phyloP scores from a whole-genome alignment of 1,284 basidiomycete species.

The Sporisorium reilianum region DNA sequence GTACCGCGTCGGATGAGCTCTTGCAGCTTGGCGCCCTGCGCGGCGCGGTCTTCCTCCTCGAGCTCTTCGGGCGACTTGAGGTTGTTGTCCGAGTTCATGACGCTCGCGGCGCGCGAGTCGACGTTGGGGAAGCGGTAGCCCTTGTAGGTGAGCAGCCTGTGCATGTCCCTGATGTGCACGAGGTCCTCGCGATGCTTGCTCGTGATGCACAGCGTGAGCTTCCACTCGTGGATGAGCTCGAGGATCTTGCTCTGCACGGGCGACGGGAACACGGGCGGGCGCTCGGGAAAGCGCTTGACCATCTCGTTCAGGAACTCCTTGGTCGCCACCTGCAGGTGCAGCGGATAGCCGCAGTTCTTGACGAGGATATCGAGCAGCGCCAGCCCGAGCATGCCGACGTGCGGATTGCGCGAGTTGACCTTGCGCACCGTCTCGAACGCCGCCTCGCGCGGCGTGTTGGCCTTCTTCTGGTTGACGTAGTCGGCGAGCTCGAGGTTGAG shows the following conservation, averaged over 20 bases:
- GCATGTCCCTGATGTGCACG: conserved; percentile 98
- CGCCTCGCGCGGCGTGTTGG: conserved; percentile 93
- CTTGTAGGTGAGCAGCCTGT: conserved; percentile 92
- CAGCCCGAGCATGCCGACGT: conserved; percentile 83
- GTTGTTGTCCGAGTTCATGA: conserved; percentile 74
- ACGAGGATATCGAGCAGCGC: conserved; percentile 89
- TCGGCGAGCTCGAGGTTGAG: conserved; percentile 93
- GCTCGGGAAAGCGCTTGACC: conserved; percentile 95
- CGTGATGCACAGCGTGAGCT: conserved; percentile 88
- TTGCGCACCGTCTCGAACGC: conserved; percentile 84
- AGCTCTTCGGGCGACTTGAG: conserved; percentile 95
- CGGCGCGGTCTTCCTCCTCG: conserved; percentile 93
- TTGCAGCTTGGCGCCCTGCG: conserved; percentile 96
- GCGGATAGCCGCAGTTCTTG: conserved; percentile 93
- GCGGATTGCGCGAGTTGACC: conserved; percentile 89
- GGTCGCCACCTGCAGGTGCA: conserved; percentile 97
- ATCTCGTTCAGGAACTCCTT: conserved; percentile 99
- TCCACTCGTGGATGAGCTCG: conserved; percentile 94
- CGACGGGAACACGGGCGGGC: conserved; percentile 92
- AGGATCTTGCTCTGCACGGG: conserved; percentile 94
- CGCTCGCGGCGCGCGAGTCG: conserved; percentile 59
- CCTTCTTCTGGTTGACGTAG: conserved; percentile 93
- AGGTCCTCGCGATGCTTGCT: conserved; percentile 96
- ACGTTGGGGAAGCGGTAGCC: conserved; percentile 71
- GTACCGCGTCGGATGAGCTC: conserved; percentile 96